Conservation (phyloP, 2,329 filamentous ascomycete genomes). For the Cercospora sp. region DNA sequence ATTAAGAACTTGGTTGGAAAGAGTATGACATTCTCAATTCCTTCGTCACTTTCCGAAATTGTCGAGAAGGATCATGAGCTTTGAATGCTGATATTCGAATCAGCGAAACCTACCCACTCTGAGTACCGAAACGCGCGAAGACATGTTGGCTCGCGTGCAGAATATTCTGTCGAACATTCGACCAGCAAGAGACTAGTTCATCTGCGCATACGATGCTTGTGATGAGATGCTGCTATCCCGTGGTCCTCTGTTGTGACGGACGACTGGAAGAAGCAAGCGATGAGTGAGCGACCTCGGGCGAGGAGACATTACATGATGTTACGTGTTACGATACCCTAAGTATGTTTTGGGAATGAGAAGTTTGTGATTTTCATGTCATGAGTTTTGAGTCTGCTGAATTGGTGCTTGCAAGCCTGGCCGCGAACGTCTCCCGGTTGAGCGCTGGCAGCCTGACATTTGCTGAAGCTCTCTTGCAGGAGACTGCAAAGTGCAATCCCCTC, state of each 20-base stretch:
- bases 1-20: constrained; percentile 74
- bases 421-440: not conserved
- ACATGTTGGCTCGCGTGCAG: not conserved
- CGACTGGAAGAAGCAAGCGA: not conserved
- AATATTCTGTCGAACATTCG: constrained; percentile 58
- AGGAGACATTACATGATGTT: not conserved
- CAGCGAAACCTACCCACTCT: constrained; percentile 66
- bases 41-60: not conserved
- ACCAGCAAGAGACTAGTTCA: constrained; percentile 37
- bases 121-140: constrained; percentile 28
- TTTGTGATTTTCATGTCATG: not conserved
- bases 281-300: not conserved
- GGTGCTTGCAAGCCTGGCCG: not conserved
- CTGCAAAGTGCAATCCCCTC: not conserved
- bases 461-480: not conserved
- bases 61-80: not conserved
- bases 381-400: not conserved
- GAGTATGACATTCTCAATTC: constrained; percentile 63
- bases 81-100: not conserved
- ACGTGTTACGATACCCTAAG: not conserved
- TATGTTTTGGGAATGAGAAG: not conserved
- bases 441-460: not conserved
- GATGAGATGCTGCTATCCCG: not conserved
- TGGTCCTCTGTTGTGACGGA: not conserved
- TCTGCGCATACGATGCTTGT: not conserved